Evolutionary conservation across 208 protist genomes (phyloP).

Genomic region (Borovskyia barvae): DNA sequence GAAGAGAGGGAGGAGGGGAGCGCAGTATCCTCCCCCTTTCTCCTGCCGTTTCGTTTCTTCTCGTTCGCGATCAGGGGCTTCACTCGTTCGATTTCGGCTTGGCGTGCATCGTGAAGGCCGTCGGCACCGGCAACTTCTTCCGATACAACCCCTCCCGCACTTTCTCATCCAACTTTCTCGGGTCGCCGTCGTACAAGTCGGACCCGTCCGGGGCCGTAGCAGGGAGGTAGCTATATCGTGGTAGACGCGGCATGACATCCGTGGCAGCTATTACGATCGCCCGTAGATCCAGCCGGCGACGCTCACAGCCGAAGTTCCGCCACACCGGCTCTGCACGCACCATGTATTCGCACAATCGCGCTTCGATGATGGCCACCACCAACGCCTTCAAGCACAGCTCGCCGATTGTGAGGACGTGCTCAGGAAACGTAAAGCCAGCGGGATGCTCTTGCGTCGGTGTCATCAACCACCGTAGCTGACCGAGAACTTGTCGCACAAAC

Average conservation of each 20-base stretch:
- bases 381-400: slow-evolving; percentile 81
- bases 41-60: no score
- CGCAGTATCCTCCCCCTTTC: no score
- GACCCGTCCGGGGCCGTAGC: slow-evolving; percentile 56
- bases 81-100: no score
- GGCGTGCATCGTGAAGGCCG: no score
- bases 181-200: slow-evolving; percentile 54
- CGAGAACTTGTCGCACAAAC: slow-evolving; percentile 85
- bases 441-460: slow-evolving; percentile 74
- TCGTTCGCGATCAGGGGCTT: no score
- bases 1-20: no score
- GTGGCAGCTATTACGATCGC: slow-evolving; percentile 24
- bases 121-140: slow-evolving; percentile 19
- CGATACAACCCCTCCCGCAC: slow-evolving; percentile 11
- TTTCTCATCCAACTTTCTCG: slow-evolving; percentile 23
- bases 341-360: slow-evolving; percentile 88
- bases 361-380: slow-evolving; percentile 76
- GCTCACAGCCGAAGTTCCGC: slow-evolving; percentile 79
- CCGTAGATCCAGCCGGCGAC: slow-evolving; percentile 44
- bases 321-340: slow-evolving; percentile 88
- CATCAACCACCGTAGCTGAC: slow-evolving; percentile 86
- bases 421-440: slow-evolving; percentile 75
- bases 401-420: slow-evolving; percentile 72
- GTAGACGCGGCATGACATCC: slow-evolving; percentile 61
- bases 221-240: slow-evolving; percentile 64